Conservation (phyloP, 257 asterid genomes). For the Solanum pennellii region DNA sequence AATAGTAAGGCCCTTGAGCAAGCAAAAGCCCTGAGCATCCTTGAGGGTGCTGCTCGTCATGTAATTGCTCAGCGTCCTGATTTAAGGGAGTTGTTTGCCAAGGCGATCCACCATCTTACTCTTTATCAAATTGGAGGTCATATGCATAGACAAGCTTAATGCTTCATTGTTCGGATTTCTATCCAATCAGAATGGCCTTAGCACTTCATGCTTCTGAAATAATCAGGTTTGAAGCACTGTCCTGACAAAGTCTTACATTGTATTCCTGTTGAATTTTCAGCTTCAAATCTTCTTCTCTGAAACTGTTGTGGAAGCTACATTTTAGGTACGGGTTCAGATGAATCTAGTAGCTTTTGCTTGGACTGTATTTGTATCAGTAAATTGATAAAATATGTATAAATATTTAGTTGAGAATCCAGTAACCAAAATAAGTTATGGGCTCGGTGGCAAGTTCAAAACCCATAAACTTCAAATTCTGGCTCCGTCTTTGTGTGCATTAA, state of each 20-base stretch:
- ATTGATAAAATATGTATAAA: not conserved
- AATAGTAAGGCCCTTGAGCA: constrained; percentile 58
- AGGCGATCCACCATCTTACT: constrained; percentile 41
- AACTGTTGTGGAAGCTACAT: not conserved
- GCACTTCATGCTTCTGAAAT: not conserved
- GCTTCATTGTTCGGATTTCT: not conserved
- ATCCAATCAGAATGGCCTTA: not conserved
- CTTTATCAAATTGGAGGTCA: constrained; percentile 71
- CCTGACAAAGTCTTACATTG: not conserved
- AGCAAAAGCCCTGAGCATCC: constrained; percentile 41
- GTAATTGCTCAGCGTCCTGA: constrained; percentile 42
- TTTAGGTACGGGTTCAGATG: not conserved
- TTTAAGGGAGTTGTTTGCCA: constrained; percentile 40
- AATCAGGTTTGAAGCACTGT: not conserved
- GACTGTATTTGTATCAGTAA: not conserved
- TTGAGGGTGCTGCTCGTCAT: constrained; percentile 46
- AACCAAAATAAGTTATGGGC: not conserved
- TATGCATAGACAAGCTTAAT: constrained; percentile 19
- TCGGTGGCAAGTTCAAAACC: not conserved
- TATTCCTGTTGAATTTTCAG: not conserved
- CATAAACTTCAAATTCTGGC: not conserved
- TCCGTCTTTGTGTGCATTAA: not conserved
- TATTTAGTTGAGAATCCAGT: not conserved
- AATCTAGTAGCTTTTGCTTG: not conserved
- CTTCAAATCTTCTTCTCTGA: not conserved